Conservation (phyloP, 768 basidiomycete genomes). For the Pleurotus cornucopiae region DNA sequence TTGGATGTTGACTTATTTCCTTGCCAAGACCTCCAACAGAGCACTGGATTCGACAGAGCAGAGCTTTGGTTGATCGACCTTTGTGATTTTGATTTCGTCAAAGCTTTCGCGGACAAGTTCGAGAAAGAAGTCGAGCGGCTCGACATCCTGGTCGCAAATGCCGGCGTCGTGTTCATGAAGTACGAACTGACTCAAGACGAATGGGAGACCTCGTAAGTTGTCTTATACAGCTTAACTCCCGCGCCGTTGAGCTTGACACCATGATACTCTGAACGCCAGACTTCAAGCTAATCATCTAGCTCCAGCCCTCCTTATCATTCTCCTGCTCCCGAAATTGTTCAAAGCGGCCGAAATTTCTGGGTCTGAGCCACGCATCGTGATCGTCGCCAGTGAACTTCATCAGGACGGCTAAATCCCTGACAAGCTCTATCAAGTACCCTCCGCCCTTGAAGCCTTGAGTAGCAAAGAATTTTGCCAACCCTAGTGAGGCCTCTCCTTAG, state of each 20-base stretch:
- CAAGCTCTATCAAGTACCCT: slow-evolving; percentile 18
- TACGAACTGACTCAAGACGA: slow-evolving; percentile 32
- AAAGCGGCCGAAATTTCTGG: slow-evolving; percentile 23
- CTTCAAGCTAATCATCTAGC: slow-evolving; percentile 45
- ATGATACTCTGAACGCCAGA: slow-evolving; percentile 18
- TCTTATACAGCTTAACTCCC: not conserved
- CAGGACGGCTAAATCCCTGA: slow-evolving; percentile 22
- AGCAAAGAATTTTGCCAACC: slow-evolving; percentile 18
- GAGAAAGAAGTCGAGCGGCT: slow-evolving; percentile 26
- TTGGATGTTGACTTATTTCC: not conserved
- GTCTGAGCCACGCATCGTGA: slow-evolving; percentile 31
- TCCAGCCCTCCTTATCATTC: slow-evolving; percentile 33
- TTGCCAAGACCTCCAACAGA: slow-evolving; percentile 21
- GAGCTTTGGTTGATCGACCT: slow-evolving; percentile 41
- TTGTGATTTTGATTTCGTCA: slow-evolving; percentile 34
- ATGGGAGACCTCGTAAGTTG: slow-evolving; percentile 40
- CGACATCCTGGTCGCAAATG: slow-evolving; percentile 44
- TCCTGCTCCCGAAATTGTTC: slow-evolving; percentile 38
- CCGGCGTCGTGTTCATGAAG: slow-evolving; percentile 17
- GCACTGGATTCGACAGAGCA: slow-evolving; percentile 27
- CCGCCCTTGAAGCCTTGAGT: slow-evolving; percentile 27
- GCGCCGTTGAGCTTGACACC: not conserved
- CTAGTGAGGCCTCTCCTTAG: no score
- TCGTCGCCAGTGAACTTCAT: slow-evolving; percentile 41
- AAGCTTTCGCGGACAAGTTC: slow-evolving; percentile 30